Conservation (phyloP, 768 basidiomycete genomes). For the Mycena venus region DNA sequence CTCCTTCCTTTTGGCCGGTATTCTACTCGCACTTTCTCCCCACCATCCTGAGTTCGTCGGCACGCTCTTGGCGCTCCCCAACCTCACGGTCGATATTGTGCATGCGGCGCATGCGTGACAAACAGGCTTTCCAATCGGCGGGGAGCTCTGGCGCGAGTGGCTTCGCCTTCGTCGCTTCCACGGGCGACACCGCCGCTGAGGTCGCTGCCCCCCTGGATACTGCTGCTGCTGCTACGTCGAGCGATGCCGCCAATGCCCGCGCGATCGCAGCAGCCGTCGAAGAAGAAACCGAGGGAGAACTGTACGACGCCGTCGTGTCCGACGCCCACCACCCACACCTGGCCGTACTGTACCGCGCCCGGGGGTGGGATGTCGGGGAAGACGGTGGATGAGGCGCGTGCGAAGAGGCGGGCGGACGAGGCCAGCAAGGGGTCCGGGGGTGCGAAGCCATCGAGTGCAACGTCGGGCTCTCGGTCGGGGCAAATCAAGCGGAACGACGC, state of each 20-base stretch:
- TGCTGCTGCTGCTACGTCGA: neutral
- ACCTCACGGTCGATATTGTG: neutral
- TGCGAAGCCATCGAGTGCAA: no score
- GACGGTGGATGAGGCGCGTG: no score
- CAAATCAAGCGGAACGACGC: no score
- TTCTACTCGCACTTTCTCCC: neutral
- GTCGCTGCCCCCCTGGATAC: neutral
- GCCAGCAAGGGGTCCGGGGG: no score
- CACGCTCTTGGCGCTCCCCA: neutral
- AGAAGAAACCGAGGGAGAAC: neutral
- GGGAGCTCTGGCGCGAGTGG: neutral
- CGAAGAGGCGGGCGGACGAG: no score
- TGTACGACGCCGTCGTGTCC: neutral
- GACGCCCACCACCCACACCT: neutral
- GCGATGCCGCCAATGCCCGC: neutral
- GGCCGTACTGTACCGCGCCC: neutral
- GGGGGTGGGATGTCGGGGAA: constrained; percentile 11
- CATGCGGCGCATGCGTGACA: neutral
- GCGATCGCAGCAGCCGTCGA: neutral
- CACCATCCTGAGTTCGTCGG: neutral
- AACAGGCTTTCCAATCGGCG: neutral
- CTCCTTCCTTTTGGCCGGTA: neutral
- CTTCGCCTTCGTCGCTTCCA: neutral
- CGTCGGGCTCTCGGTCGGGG: no score
- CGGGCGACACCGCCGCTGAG: neutral